These are phyloP conservation scores for Hypoxylon sp. DNA, from an alignment of 2,329 filamentous ascomycete species.

Conservation along the genomic window DNA sequence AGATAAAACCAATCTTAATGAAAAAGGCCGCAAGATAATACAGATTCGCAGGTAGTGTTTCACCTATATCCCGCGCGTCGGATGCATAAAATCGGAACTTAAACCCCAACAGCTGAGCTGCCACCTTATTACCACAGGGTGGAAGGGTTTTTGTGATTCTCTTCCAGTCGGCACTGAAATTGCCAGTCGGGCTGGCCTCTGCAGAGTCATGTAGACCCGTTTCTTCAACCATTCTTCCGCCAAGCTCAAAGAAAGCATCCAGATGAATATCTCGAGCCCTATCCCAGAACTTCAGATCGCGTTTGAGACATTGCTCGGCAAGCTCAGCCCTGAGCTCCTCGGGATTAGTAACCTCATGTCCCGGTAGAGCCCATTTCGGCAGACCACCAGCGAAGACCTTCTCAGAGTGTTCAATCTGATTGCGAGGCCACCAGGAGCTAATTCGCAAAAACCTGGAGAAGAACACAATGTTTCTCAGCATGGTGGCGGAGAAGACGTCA, in stretches of 20 bases:
- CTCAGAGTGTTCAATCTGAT: constrained; percentile 58
- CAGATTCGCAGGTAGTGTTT: constrained; percentile 89
- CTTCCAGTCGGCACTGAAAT: constrained; percentile 73
- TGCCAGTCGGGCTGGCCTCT: constrained; percentile 54
- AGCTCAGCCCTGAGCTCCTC: constrained; percentile 76
- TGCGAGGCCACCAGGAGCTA: constrained; percentile 96
- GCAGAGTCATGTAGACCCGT: constrained; percentile 63
- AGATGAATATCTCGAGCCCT: constrained; percentile 80
- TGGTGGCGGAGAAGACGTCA: constrained; percentile 91
- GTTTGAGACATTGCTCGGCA: constrained; percentile 66
- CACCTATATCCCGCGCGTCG: constrained; percentile 76
- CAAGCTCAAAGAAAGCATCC: constrained; percentile 89
- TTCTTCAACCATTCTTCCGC: constrained; percentile 74
- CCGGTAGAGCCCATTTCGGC: constrained; percentile 87
- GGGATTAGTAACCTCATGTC: constrained; percentile 60
- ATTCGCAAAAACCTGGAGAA: constrained; percentile 92
- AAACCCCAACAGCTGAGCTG: constrained; percentile 95
- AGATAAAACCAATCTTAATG: constrained; percentile 98
- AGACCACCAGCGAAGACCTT: constrained; percentile 71
- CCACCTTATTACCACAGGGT: constrained; percentile 87
- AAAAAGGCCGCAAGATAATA: constrained; percentile 91
- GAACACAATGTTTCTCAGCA: constrained; percentile 93
- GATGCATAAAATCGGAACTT: constrained; percentile 96
- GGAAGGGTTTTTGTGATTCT: constrained; percentile 83
- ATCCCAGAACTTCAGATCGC: constrained; percentile 85